Base-by-base conservation (phyloP, 2,329 filamentous ascomycete genomes). In the Chaetomium strumarium region DNA sequence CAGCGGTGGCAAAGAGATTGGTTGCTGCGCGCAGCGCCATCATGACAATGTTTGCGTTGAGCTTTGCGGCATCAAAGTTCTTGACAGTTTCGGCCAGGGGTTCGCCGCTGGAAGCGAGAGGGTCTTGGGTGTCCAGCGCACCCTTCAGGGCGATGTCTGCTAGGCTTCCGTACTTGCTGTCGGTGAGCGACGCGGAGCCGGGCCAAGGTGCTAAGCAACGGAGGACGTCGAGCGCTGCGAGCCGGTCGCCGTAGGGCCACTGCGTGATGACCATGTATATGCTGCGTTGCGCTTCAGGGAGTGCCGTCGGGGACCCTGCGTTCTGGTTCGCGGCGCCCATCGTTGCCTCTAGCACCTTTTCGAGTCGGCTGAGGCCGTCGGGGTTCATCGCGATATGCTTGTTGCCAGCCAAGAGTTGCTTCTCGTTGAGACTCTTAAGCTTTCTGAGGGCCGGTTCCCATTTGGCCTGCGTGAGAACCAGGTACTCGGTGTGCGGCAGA, bases 201-300 rank as follows among this genome's bases (percentile, higher is more conserved):
- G 88, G 80, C 5, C 81, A 82, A 1, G 84, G 82, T 1, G 88
- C 85, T 29, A 93, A 75, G 45, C 95, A 83, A n/a, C 93, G 88
- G 5, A 97, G 77, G 1, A 97, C 75, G 67, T 97, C 93, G 1
- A 99, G 79, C 12, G 84, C 88, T 0, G 93, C 88, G 0, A 99
- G 77, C 42, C 90, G 85, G 60, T 89, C 87, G 12, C 83, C 76
- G 49, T 86, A 83, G 2, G 91, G 86, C 93, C 93, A 99, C 31
- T 76, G 69, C 0, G 87, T 89, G 16, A 84, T 80, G 49, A 95
- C 78, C 62, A 84, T 88, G 53, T 90, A 72, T 6, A 90, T 74
- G 0, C 90, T 71, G 19, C 52, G 54, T 19, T 53, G 53, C 8
- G 52, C 51, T 6, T 53, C 56, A 29, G 50, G 41, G 16, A 60